Percentiles rank a stretch among this genome's conserved stretches.
These are phyloP conservation scores for Beta macrorhiza DNA, from an alignment of 179 eudicot species.

Conservation along the genomic window DNA sequence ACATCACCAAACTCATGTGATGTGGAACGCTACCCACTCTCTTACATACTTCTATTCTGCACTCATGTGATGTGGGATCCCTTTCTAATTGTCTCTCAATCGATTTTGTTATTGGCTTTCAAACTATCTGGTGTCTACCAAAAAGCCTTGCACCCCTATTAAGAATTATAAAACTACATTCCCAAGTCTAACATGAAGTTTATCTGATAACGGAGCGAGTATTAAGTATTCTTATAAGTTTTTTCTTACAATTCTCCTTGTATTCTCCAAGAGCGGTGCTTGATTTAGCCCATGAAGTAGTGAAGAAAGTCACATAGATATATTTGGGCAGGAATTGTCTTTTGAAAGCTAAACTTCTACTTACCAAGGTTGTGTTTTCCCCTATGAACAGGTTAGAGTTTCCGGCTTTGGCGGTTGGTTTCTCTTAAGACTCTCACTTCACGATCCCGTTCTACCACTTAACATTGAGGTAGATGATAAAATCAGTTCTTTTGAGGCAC, in stretches of 20 bases:
- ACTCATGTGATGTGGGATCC: too few relatives aligned
- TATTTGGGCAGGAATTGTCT: neutral
- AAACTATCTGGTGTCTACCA: too few relatives aligned
- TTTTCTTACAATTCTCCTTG: neutral
- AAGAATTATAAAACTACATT: too few relatives aligned
- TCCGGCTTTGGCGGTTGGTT: conserved; percentile 98
- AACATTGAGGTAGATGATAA: conserved; percentile 71
- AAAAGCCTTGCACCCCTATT: too few relatives aligned
- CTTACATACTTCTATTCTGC: too few relatives aligned
- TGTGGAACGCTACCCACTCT: too few relatives aligned
- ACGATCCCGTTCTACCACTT: conserved; percentile 97
- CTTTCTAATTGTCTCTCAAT: too few relatives aligned
- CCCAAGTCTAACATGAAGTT: too few relatives aligned
- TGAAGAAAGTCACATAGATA: neutral
- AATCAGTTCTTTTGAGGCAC: neutral
- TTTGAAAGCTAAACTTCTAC: neutral
- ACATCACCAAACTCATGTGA: too few relatives aligned
- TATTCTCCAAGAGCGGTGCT: conserved; percentile 4
- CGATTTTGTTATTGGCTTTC: too few relatives aligned
- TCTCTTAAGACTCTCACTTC: conserved; percentile 91
- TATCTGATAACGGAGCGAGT: neutral
- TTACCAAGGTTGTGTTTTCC: conserved; percentile 10
- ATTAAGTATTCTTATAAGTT: neutral
- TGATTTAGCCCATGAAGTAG: neutral
- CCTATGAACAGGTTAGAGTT: conserved; percentile 60